Conservation (phyloP, 805 yeast genomes). For the Gaillardinia entomophila region DNA sequence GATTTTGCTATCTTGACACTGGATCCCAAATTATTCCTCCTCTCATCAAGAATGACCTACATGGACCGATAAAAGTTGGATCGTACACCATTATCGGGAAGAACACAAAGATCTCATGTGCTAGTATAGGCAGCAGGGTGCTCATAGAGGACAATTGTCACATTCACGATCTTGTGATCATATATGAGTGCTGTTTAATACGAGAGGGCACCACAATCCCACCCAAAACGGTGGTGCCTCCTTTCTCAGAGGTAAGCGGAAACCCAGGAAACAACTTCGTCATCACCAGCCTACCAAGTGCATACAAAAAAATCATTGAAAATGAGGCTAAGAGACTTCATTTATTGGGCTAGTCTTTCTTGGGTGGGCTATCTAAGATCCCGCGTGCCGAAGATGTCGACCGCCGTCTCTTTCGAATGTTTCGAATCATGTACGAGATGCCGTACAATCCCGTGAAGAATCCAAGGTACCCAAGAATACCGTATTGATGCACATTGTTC, state of each 20-base stretch:
- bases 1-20: slow-evolving; percentile 34
- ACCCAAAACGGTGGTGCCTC: slow-evolving; percentile 42
- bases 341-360: background rate
- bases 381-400: slow-evolving; percentile 7
- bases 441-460: too few species aligned
- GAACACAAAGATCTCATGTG: slow-evolving; percentile 24
- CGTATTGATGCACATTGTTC: slow-evolving; percentile 40
- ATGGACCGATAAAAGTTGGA: slow-evolving; percentile 36
- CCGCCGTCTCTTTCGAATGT: background rate
- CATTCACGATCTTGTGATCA: slow-evolving; percentile 28
- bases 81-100: slow-evolving; percentile 41
- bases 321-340: slow-evolving; percentile 22
- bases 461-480: slow-evolving; percentile 37
- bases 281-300: slow-evolving; percentile 18
- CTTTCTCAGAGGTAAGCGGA: slow-evolving; percentile 43
- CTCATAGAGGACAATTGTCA: slow-evolving; percentile 37
- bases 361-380: too few species aligned
- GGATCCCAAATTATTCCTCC: slow-evolving; percentile 27
- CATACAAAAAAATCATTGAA: slow-evolving; percentile 33
- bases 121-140: slow-evolving; percentile 45
- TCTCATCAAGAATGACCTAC: slow-evolving; percentile 4
- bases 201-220: slow-evolving; percentile 38
- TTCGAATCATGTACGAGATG: slow-evolving; percentile 3
- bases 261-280: slow-evolving; percentile 27
- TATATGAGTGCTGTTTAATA: slow-evolving; percentile 50